Conservation (phyloP, 176 grass and related monocot genomes). For the Carex myosuroides region DNA sequence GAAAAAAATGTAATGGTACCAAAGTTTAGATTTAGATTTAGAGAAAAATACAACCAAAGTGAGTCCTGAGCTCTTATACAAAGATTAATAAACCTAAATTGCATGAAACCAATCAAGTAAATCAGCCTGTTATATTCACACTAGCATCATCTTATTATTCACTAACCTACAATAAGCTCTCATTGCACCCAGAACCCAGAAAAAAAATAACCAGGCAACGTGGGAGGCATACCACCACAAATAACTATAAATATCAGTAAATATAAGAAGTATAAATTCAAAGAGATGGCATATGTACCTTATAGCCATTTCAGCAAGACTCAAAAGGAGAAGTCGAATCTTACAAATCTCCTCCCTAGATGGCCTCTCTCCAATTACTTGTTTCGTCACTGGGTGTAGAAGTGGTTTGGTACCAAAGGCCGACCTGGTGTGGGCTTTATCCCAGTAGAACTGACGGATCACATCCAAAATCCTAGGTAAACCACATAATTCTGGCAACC, state of each 20-base stretch:
- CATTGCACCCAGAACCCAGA: neutral
- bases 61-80: neutral
- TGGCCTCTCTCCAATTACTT: constrained; percentile 62
- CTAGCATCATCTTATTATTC: neutral
- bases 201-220: neutral
- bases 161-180: neutral
- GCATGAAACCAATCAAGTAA: neutral
- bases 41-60: neutral
- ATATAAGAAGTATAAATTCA: neutral
- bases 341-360: constrained; percentile 70
- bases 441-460: constrained; percentile 67
- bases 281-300: constrained; percentile 30
- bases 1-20: neutral
- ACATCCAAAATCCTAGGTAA: constrained; percentile 78
- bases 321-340: constrained; percentile 82
- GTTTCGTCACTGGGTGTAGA: constrained; percentile 54
- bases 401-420: constrained; percentile 55
- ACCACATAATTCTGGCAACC: constrained; percentile 64
- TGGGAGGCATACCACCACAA: neutral
- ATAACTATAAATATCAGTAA: neutral
- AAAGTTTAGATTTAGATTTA: neutral
- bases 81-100: neutral
- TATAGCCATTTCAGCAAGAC: constrained; percentile 89
- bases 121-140: neutral
- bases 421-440: constrained; percentile 49